These are phyloP conservation scores for Phytophthora palmivora DNA, from an alignment of 352 stramenopile genomes.

Conservation along the genomic window DNA sequence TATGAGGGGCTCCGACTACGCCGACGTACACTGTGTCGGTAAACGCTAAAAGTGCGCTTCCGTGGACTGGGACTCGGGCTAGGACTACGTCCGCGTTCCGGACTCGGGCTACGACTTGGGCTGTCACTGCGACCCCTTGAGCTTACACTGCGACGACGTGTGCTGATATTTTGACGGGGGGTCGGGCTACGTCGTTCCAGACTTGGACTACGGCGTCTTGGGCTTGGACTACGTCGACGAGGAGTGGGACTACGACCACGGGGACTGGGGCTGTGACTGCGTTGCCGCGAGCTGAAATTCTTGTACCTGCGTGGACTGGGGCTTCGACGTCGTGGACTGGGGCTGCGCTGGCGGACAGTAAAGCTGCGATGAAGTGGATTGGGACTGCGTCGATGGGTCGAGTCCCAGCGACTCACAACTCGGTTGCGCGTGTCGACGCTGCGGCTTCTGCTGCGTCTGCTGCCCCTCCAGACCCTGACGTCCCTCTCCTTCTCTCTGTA, in stretches of 20 bases:
- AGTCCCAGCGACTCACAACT: constrained; percentile 11
- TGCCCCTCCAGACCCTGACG: not conserved
- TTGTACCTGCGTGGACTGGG: constrained; percentile 16
- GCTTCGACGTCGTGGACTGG: constrained; percentile 11
- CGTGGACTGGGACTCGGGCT: constrained; percentile 17
- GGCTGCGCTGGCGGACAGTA: constrained; percentile 8
- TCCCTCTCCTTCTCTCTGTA: constrained; percentile 3
- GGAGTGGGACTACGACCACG: constrained; percentile 11
- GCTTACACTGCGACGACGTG: constrained; percentile 6
- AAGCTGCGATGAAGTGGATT: constrained; percentile 5
- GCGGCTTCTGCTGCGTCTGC: constrained; percentile 30
- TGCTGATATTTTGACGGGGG: constrained; percentile 1
- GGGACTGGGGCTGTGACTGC: constrained; percentile 18
- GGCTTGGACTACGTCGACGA: constrained; percentile 7
- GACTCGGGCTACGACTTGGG: constrained; percentile 12
- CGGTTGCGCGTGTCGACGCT: constrained; percentile 19
- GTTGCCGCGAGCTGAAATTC: constrained; percentile 2
- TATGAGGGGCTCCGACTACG: constrained; percentile 19
- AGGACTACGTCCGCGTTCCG: constrained; percentile 4
- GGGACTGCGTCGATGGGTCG: constrained; percentile 14
- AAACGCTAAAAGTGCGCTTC: constrained; percentile 5
- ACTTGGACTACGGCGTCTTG: constrained; percentile 12
- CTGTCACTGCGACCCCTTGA: constrained; percentile 3
- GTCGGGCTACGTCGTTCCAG: constrained; percentile 12
- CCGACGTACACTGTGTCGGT: constrained; percentile 15